phyloP scores from a whole-genome alignment of 805 yeast species.

The Zygosaccharomyces siamensis region DNA sequence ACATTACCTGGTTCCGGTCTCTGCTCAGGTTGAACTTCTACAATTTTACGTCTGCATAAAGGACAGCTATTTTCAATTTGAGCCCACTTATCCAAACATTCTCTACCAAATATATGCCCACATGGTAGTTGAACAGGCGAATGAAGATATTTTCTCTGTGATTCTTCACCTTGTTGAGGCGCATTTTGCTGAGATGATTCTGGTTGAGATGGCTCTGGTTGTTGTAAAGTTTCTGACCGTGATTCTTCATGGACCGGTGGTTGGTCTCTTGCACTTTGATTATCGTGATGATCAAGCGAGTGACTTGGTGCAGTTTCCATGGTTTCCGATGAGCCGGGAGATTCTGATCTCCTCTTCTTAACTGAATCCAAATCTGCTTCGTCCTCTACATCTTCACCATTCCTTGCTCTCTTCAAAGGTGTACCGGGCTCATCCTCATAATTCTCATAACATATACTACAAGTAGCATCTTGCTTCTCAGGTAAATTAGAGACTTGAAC shows the following conservation, averaged over 20 bases:
- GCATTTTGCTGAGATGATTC: not conserved
- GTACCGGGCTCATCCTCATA: conserved; percentile 33
- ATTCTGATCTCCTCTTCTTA: conserved; percentile 21
- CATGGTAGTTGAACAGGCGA: conserved; percentile 75
- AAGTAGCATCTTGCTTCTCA: conserved; percentile 33
- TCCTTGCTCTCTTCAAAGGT: conserved; percentile 27
- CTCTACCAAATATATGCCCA: conserved; percentile 78
- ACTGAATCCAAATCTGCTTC: conserved; percentile 22
- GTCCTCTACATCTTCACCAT: conserved; percentile 18
- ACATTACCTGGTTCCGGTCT: conserved; percentile 2
- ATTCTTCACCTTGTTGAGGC: conserved; percentile 13
- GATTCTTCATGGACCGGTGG: not conserved
- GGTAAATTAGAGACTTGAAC: conserved; percentile 32
- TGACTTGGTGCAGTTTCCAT: conserved; percentile 6
- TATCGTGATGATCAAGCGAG: conserved; percentile 1
- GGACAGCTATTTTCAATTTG: conserved; percentile 75
- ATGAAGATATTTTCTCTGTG: conserved; percentile 42
- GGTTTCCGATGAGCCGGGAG: conserved; percentile 8
- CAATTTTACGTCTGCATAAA: conserved; percentile 63
- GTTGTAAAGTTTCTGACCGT: not conserved
- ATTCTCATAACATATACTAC: conserved; percentile 64
- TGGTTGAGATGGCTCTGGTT: not conserved
- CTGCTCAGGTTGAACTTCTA: conserved; percentile 22
- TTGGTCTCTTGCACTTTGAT: not conserved
- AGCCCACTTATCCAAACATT: conserved; percentile 85